A percentile compares a stretch with the other conserved stretches of the same genome.
These are phyloP conservation scores for Saccharata proteae DNA, from an alignment of 2,329 filamentous ascomycete genomes.

Conservation along the genomic window DNA sequence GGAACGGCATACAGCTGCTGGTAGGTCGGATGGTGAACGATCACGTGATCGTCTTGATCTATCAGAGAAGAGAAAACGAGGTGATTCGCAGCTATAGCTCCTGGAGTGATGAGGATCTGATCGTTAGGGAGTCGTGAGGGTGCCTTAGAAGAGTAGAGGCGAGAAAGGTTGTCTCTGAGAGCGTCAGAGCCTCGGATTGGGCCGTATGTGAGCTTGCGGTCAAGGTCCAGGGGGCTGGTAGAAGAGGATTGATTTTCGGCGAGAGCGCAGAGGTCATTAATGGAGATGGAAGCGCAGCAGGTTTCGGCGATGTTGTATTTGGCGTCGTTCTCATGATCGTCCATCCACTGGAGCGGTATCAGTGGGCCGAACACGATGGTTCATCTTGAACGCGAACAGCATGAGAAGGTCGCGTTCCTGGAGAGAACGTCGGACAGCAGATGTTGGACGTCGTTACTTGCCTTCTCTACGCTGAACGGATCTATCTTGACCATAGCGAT, in stretches of 20 bases:
- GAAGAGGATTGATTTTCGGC: too few species aligned
- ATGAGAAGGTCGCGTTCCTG: too few species aligned
- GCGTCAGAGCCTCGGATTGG: conserved; percentile 55
- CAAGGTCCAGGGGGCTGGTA: conserved; percentile 40
- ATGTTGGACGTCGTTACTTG: too few species aligned
- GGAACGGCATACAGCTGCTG: conserved; percentile 74
- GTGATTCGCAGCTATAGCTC: conserved; percentile 77
- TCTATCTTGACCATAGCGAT: too few species aligned
- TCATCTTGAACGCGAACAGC: too few species aligned
- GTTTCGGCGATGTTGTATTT: conserved; percentile 68
- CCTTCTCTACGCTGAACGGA: too few species aligned
- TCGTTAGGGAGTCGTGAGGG: conserved; percentile 39
- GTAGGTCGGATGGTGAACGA: conserved; percentile 80
- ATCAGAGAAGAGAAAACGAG: conserved; percentile 63
- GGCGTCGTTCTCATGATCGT: conserved; percentile 38
- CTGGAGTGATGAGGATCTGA: conserved; percentile 63
- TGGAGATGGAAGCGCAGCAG: conserved; percentile 61
- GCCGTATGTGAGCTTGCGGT: conserved; percentile 58
- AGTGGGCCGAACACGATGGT: neutral
- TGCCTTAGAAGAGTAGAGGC: conserved; percentile 49
- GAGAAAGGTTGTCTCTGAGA: conserved; percentile 52
- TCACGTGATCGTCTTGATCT: conserved; percentile 64
- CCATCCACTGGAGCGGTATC: conserved; percentile 39
- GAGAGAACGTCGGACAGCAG: too few species aligned
- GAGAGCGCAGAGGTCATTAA: conserved; percentile 52